Percentiles rank a stretch among this genome's conserved stretches.
Evolutionary conservation across 345 rosid genomes (phyloP).

Genomic region (Populus simonii): DNA sequence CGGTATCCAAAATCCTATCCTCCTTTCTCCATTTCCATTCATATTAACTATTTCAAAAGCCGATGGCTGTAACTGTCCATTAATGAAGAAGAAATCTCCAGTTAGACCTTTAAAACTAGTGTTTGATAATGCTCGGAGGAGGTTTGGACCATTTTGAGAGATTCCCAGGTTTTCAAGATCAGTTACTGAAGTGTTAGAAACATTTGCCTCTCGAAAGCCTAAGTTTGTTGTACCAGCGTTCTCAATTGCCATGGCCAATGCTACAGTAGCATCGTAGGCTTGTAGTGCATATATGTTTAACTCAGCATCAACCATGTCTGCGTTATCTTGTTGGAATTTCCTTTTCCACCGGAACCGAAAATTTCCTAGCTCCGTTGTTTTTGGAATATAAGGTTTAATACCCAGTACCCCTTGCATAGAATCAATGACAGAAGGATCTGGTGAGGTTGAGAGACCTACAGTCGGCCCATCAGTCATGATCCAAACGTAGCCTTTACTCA

Average conservation of each 20-base stretch:
- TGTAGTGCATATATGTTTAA: conserved; percentile 24
- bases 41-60: conserved; percentile 40
- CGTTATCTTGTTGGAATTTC: conserved; percentile 23
- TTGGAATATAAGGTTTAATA: conserved; percentile 23
- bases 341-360: conserved; percentile 28
- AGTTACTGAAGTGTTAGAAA: neutral
- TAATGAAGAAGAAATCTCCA: conserved; percentile 30
- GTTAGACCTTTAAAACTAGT: conserved; percentile 30
- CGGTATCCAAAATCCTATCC: conserved; percentile 39
- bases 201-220: neutral
- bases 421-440: conserved; percentile 4
- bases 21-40: conserved; percentile 11
- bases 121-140: conserved; percentile 12
- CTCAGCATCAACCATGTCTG: conserved; percentile 10
- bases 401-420: conserved; percentile 48
- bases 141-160: conserved; percentile 23
- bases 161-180: conserved; percentile 16
- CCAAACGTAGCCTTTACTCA: conserved; percentile 51
- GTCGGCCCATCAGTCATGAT: conserved; percentile 31
- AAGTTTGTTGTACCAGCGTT: conserved; percentile 8
- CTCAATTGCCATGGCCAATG: conserved; percentile 34
- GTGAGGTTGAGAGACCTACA: neutral
- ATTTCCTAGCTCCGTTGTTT: conserved; percentile 13
- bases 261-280: conserved; percentile 42
- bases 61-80: conserved; percentile 28